phyloP scores from a whole-genome alignment of 129 eudicot species.

The Gnaphalium uliginosum region DNA sequence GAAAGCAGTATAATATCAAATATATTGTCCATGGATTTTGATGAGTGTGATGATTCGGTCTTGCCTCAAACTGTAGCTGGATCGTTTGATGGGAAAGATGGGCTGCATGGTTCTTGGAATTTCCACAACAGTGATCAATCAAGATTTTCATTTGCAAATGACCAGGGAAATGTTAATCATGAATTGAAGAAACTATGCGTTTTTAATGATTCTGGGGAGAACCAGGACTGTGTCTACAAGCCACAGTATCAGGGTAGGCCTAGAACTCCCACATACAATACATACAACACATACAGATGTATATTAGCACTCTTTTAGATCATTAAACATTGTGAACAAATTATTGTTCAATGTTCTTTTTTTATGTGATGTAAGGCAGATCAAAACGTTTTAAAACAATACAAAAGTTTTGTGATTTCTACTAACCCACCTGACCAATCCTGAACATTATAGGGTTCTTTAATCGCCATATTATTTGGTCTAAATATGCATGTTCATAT shows the following conservation, averaged over 20 bases:
- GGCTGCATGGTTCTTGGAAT: constrained; percentile 49
- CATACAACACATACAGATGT: not conserved
- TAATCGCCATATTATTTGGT: constrained; percentile 1
- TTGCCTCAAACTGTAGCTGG: constrained; percentile 46
- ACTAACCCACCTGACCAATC: not conserved
- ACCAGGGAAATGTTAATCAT: constrained; percentile 32
- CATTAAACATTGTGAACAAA: constrained; percentile 2
- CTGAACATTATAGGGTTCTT: not conserved
- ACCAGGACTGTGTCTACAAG: constrained; percentile 50
- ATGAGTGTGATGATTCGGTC: constrained; percentile 54
- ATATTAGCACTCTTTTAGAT: constrained; percentile 2
- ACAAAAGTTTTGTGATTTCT: not conserved
- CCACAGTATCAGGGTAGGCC: constrained; percentile 57
- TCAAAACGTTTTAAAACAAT: not conserved
- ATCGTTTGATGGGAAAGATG: constrained; percentile 38
- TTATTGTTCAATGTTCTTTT: not conserved
- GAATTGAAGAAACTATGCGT: constrained; percentile 30
- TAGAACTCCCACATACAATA: not conserved
- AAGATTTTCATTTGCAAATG: constrained; percentile 50
- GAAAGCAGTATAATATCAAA: constrained; percentile 69
- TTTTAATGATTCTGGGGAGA: constrained; percentile 40
- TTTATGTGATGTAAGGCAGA: not conserved
- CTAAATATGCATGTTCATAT: not conserved
- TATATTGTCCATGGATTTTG: constrained; percentile 60
- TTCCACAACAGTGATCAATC: constrained; percentile 43